Base-by-base conservation (phyloP, 768 basidiomycete species). In the Leccinum uliginosum region DNA sequence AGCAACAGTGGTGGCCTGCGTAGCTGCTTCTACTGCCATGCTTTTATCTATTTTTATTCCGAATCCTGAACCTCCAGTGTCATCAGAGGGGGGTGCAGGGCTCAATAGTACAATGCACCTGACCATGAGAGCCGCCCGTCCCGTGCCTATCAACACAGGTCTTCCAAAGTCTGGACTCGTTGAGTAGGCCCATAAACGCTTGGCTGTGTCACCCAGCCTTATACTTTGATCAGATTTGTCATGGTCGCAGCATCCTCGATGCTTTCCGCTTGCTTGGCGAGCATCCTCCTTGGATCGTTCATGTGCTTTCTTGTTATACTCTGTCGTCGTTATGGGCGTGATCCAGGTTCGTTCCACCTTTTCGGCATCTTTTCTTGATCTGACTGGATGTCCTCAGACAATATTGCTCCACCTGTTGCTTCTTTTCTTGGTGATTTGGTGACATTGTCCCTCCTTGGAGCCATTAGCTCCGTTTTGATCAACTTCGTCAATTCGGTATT, bases 321-420 rank as follows among this genome's bases (percentile, higher is more conserved):
- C 1, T 94, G 93, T 68, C 77, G 91, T 51, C 80, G 76, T 65
- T 83, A 81, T 59, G 83, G 86, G 5, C 81, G 87, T 43, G 89
- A 99, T 71, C 97, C 97, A 54, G 95, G 93, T 87, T 65, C 47
- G 78, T 62, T 30, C 44, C 11, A 15, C 34, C n/a, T 3, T 10
- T 19, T 4, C 49, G 19, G 2, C 6, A 24, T 27, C 34, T 24
- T 21, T 24, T 32, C 32, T 17, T 48, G 15, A 14, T 30, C 26
- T 55, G 17, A 65, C 51, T 38, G 21, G 10, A 3, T 6, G 11
- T 30, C 14, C 45, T 7, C 65, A 93, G 94, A 97, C 68, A 99
- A 99, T 70, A 95, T 98, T 62, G 90, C 95, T 2, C 92, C 97
- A 0, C 94, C 97, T 0, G 79, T 98, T 9, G 97, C 97, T 0